A percentile compares a stretch with the other conserved stretches of the same genome.
phyloP scores from a whole-genome alignment of 257 asterid genomes.

The Rehmannia glutinosa region DNA sequence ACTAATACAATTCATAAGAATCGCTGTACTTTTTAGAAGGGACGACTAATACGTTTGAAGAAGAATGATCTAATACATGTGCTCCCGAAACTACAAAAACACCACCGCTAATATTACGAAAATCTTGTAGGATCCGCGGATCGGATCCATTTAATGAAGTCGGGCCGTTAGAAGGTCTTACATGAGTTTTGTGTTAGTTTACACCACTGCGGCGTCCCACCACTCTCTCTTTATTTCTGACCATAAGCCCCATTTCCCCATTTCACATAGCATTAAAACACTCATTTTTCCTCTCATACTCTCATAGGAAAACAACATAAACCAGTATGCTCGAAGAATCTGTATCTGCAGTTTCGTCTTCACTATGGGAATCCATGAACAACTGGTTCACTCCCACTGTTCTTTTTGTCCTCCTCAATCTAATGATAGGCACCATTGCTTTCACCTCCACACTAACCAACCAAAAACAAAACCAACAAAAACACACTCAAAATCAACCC shows the following conservation, averaged over 20 bases:
- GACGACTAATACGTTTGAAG: no score
- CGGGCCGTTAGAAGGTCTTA: no score
- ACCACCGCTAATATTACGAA: no score
- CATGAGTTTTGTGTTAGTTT: no score
- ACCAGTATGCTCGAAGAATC: slow-evolving; percentile 58
- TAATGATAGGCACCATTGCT: slow-evolving; percentile 75
- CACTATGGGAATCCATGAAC: slow-evolving; percentile 77
- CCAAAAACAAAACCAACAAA: slow-evolving; percentile 31
- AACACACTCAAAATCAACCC: not conserved
- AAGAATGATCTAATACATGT: no score
- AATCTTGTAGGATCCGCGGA: no score
- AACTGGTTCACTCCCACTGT: slow-evolving; percentile 90
- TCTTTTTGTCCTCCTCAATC: slow-evolving; percentile 70
- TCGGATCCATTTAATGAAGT: no score
- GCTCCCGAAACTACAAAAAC: no score
- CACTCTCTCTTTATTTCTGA: not conserved
- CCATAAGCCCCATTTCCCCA: not conserved
- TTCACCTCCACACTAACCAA: slow-evolving; percentile 52
- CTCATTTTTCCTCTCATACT: not conserved
- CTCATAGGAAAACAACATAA: not conserved
- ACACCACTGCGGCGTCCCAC: no score
- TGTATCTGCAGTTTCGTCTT: slow-evolving; percentile 57
- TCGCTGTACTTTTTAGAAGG: no score
- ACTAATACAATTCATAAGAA: no score
- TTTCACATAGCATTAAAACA: not conserved